Evolutionary conservation across 1,284 basidiomycete genomes (phyloP).

Genomic region (Apiotrichum brassicae): DNA sequence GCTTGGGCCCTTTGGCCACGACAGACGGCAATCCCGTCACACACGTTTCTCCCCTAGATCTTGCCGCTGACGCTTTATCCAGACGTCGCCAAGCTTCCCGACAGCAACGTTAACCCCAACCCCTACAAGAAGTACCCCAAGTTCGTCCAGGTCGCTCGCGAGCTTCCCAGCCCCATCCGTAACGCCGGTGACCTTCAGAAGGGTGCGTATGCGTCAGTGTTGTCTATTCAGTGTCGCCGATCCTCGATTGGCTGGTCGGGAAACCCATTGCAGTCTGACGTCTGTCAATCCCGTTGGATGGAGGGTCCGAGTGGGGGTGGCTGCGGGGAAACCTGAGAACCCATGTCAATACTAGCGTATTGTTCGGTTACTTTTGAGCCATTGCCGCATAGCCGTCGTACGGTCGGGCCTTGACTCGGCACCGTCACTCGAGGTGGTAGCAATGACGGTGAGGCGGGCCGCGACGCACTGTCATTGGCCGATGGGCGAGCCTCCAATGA

Average conservation of each 20-base stretch:
- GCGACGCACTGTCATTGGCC: not conserved
- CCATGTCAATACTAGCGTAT: not conserved
- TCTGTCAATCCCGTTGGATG: no score
- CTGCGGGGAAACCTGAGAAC: no score
- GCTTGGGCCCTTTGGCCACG: no score
- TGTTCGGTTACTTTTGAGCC: not conserved
- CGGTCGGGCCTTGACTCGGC: not conserved
- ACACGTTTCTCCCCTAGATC: no score
- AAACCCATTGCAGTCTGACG: no score
- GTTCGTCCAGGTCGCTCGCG: slow-evolving; percentile 34
- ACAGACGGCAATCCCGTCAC: no score
- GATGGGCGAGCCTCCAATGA: not conserved
- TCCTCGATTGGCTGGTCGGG: not conserved
- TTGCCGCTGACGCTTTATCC: not conserved
- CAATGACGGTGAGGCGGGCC: not conserved
- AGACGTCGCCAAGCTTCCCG: slow-evolving; percentile 26
- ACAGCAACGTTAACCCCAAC: slow-evolving; percentile 36
- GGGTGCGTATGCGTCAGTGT: slow-evolving; percentile 24
- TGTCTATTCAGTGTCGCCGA: not conserved
- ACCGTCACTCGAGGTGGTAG: not conserved
- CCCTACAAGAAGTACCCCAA: slow-evolving; percentile 46
- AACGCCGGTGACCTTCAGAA: slow-evolving; percentile 42
- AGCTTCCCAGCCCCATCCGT: slow-evolving; percentile 39
- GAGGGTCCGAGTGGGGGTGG: no score
- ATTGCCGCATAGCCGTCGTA: not conserved